A percentile compares a stretch with the other conserved stretches of the same genome.
Evolutionary conservation across 208 protist species (phyloP).

Genomic region (Acanthamoeba triangularis): DNA sequence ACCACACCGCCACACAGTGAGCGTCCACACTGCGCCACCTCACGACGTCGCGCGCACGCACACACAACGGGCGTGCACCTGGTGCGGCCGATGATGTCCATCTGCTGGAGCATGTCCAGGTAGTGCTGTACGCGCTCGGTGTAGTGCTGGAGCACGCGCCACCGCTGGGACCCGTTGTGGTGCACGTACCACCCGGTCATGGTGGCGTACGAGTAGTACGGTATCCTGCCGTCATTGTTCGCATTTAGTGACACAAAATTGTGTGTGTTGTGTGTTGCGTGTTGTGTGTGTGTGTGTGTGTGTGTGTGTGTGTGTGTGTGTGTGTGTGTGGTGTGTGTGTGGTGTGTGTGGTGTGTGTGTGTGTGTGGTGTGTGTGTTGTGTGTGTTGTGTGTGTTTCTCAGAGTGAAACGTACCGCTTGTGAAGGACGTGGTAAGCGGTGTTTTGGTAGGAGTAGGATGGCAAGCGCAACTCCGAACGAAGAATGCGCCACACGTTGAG

Average conservation of each 20-base stretch:
- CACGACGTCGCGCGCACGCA: too few relatives aligned
- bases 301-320: too few relatives aligned
- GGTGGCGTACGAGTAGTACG: slow-evolving; percentile 74
- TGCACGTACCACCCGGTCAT: slow-evolving; percentile 85
- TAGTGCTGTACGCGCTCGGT: slow-evolving; percentile 49
- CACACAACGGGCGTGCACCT: slow-evolving; percentile 10
- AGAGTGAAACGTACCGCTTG: slow-evolving; percentile 26
- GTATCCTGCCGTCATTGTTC: slow-evolving; percentile 51
- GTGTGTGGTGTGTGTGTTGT: background rate
- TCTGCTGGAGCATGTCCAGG: slow-evolving; percentile 86
- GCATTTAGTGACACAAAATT: background rate
- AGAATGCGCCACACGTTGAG: slow-evolving; percentile 92
- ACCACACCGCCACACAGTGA: too few relatives aligned
- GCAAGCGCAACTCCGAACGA: slow-evolving; percentile 87
- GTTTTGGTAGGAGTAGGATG: slow-evolving; percentile 89
- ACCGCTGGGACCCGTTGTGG: slow-evolving; percentile 55
- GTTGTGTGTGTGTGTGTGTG: too few relatives aligned
- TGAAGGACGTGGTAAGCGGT: slow-evolving; percentile 87
- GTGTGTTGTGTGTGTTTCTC: too few relatives aligned
- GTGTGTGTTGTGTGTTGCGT: too few relatives aligned
- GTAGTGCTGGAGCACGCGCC: slow-evolving; percentile 81
- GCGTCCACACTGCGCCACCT: too few relatives aligned
- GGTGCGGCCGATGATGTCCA: slow-evolving; percentile 90
- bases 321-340: too few relatives aligned
- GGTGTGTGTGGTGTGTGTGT: background rate